phyloP scores from a whole-genome alignment of 768 basidiomycete species.

The Lactarius indigo region DNA sequence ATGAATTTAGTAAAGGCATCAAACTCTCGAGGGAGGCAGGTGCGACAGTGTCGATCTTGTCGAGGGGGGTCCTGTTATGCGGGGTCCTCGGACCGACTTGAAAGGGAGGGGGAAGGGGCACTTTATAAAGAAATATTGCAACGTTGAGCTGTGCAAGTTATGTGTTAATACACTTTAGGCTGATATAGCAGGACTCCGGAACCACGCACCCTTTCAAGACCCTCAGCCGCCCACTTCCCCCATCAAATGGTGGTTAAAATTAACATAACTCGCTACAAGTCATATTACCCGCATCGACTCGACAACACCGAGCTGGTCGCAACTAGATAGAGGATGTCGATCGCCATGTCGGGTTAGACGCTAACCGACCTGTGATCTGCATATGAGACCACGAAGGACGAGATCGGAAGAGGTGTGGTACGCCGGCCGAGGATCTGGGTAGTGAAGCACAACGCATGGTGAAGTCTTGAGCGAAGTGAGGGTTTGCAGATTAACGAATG shows the following conservation, averaged over 20 bases:
- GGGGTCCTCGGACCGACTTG: too few relatives aligned
- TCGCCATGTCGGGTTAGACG: too few relatives aligned
- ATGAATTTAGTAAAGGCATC: conserved; percentile 43
- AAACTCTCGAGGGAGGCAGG: conserved; percentile 34
- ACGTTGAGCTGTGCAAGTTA: neutral
- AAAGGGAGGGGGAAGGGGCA: conserved; percentile 51
- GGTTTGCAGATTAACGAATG: too few relatives aligned
- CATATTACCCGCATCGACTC: conserved; percentile 79
- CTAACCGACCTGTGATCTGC: too few relatives aligned
- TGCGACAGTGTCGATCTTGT: too few relatives aligned
- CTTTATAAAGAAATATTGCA: neutral
- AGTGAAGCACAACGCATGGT: too few relatives aligned
- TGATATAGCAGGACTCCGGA: conserved; percentile 16
- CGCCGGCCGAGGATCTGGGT: too few relatives aligned
- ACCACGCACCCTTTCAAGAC: neutral
- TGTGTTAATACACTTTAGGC: neutral
- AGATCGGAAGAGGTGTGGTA: too few relatives aligned
- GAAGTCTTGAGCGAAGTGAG: too few relatives aligned
- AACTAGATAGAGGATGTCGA: conserved; percentile 67
- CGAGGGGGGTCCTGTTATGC: too few relatives aligned
- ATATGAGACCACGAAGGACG: too few relatives aligned
- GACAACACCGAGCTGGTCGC: conserved; percentile 80
- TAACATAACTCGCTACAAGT: conserved; percentile 89
- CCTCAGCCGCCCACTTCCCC: neutral
- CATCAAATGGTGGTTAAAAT: conserved; percentile 71